A percentile compares a stretch with the other conserved stretches of the same genome.
These are phyloP conservation scores for Mallotus nudiflorus DNA, from an alignment of 345 rosid species.

Conservation along the genomic window DNA sequence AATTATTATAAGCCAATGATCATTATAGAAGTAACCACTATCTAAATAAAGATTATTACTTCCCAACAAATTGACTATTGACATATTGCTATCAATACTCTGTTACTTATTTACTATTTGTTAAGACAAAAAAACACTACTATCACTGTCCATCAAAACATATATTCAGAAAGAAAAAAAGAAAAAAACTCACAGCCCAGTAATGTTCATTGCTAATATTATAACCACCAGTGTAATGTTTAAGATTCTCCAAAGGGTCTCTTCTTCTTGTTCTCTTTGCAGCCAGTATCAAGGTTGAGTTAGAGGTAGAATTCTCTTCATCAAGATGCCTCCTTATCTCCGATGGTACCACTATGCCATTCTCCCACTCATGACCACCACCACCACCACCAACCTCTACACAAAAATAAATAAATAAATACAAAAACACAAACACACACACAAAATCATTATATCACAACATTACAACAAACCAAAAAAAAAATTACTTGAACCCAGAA, in stretches of 20 bases:
- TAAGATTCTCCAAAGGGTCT: conserved; percentile 60
- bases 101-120: no score
- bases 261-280: conserved; percentile 22
- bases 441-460: background rate
- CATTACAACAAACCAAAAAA: no score
- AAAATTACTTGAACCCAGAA: background rate
- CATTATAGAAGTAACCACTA: background rate
- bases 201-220: conserved; percentile 79
- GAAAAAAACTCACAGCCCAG: conserved; percentile 97
- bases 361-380: conserved; percentile 12
- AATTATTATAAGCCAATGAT: background rate
- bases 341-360: conserved; percentile 36
- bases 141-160: background rate
- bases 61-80: background rate
- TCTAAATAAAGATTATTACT: background rate
- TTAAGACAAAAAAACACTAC: no score
- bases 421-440: no score
- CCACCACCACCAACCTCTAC: background rate
- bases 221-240: conserved; percentile 78
- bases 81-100: no score
- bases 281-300: conserved; percentile 15
- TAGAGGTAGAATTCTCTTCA: background rate
- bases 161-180: no score
- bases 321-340: conserved; percentile 57
- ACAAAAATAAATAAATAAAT: no score